Evolutionary conservation across 129 eudicot genomes (phyloP).

Genomic region (Cynara cardunculus): DNA sequence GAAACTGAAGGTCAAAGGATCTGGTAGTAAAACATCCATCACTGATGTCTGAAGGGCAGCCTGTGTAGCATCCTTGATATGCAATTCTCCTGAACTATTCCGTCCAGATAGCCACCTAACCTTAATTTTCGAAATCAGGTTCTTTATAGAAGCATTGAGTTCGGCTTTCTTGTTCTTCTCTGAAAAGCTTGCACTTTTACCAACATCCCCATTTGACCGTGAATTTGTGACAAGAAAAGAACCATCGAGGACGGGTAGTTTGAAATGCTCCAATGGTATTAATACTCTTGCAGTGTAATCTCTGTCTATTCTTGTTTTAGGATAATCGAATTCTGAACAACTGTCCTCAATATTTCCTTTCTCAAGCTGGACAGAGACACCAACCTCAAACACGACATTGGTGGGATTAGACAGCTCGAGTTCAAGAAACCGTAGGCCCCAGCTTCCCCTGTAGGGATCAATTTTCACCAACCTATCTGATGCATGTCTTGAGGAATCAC

Average conservation of each 20-base stretch:
- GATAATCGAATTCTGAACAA: conserved; percentile 55
- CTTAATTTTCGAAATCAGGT: conserved; percentile 77
- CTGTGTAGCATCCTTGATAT: conserved; percentile 89
- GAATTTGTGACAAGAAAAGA: conserved; percentile 57
- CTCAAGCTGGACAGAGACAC: conserved; percentile 82
- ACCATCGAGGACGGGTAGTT: conserved; percentile 83
- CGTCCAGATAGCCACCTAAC: conserved; percentile 98
- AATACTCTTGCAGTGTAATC: conserved; percentile 90
- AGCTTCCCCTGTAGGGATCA: conserved; percentile 97
- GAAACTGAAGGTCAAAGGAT: conserved; percentile 93
- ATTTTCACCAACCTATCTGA: conserved; percentile 68
- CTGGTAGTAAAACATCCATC: conserved; percentile 92
- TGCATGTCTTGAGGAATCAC: conserved; percentile 30
- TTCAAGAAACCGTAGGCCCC: conserved; percentile 95
- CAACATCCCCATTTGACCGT: conserved; percentile 32
- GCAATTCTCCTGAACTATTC: conserved; percentile 88
- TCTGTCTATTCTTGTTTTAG: conserved; percentile 85
- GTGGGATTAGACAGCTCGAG: conserved; percentile 95
- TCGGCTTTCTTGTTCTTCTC: conserved; percentile 83
- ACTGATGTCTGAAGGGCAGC: conserved; percentile 90
- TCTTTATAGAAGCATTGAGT: conserved; percentile 73
- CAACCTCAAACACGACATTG: conserved; percentile 75
- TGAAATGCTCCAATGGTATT: conserved; percentile 92
- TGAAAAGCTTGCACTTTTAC: conserved; percentile 53
- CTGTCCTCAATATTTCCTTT: conserved; percentile 29